These are phyloP conservation scores for Hura crepitans DNA, from an alignment of 441 rosid species.

Conservation along the genomic window DNA sequence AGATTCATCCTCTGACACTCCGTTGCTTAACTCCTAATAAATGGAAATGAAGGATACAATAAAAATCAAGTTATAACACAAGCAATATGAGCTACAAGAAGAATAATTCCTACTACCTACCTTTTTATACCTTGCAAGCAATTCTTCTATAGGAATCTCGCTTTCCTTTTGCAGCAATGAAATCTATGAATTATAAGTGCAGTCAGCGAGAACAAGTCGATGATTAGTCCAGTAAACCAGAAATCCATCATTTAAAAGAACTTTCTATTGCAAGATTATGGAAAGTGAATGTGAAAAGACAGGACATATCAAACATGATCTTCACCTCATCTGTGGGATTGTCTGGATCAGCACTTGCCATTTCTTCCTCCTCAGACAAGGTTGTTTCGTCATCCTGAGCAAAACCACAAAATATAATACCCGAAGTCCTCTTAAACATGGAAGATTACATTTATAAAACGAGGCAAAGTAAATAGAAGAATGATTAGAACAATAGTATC, in stretches of 20 bases:
- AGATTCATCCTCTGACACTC: slow-evolving; percentile 66
- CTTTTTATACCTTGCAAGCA: slow-evolving; percentile 97
- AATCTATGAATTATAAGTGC: slow-evolving; percentile 53
- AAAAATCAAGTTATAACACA: slow-evolving; percentile 21
- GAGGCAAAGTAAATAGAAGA: background rate
- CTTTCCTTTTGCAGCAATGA: slow-evolving; percentile 83
- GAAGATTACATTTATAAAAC: background rate
- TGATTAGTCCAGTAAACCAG: slow-evolving; percentile 8
- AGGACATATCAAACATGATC: slow-evolving; percentile 19
- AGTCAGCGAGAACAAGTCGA: slow-evolving; percentile 14
- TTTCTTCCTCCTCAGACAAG: slow-evolving; percentile 77
- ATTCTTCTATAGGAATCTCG: slow-evolving; percentile 78
- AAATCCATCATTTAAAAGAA: slow-evolving; percentile 8
- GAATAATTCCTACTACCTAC: slow-evolving; percentile 50
- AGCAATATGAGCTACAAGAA: slow-evolving; percentile 18
- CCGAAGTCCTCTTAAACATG: background rate
- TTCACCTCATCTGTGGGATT: slow-evolving; percentile 75
- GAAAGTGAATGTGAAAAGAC: slow-evolving; percentile 19
- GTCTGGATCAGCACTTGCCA: slow-evolving; percentile 67
- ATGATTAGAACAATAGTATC: background rate
- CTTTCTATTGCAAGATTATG: slow-evolving; percentile 15
- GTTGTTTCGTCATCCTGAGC: slow-evolving; percentile 95
- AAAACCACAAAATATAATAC: slow-evolving; percentile 9
- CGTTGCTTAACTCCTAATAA: slow-evolving; percentile 58
- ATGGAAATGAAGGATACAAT: slow-evolving; percentile 28